A percentile compares a stretch with the other conserved stretches of the same genome.
Evolutionary conservation across 2,329 filamentous ascomycete species (phyloP).

Genomic region (Gaeumannomyces tritici): DNA sequence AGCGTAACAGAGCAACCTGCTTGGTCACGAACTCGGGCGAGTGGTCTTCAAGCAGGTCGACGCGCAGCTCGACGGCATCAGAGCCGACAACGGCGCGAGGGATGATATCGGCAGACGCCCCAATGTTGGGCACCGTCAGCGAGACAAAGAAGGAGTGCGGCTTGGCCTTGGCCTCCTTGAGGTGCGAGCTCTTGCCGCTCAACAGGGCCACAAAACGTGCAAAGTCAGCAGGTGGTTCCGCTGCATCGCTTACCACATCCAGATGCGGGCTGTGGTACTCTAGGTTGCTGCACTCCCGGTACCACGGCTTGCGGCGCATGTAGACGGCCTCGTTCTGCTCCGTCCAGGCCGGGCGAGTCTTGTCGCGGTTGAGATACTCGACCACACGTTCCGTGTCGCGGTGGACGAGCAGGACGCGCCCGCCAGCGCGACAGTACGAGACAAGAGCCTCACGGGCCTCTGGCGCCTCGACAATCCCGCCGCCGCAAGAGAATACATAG

Average conservation of each 20-base stretch:
- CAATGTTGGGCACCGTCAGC: slow-evolving; percentile 70
- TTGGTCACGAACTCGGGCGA: slow-evolving; percentile 68
- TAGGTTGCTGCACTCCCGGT: slow-evolving; percentile 85
- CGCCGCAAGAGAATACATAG: slow-evolving; percentile 86
- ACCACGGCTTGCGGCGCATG: slow-evolving; percentile 80
- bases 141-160: slow-evolving; percentile 87
- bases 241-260: slow-evolving; percentile 22
- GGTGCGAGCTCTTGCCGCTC: slow-evolving; percentile 34
- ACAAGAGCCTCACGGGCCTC: slow-evolving; percentile 68
- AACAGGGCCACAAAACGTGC: slow-evolving; percentile 61
- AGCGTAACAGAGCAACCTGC: slow-evolving; percentile 72
- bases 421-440: slow-evolving; percentile 56
- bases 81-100: slow-evolving; percentile 70
- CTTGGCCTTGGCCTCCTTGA: slow-evolving; percentile 48
- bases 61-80: slow-evolving; percentile 89
- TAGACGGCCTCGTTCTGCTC: slow-evolving; percentile 91
- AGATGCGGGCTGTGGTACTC: slow-evolving; percentile 77
- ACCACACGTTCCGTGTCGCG: slow-evolving; percentile 82
- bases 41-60: slow-evolving; percentile 76
- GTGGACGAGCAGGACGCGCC: slow-evolving; percentile 78
- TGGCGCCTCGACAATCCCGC: slow-evolving; percentile 80
- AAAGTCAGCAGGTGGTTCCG: slow-evolving; percentile 56
- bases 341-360: slow-evolving; percentile 83
- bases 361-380: slow-evolving; percentile 79
- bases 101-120: slow-evolving; percentile 52